Conservation (phyloP, 805 yeast species). For the Metschnikowia shivogae region DNA sequence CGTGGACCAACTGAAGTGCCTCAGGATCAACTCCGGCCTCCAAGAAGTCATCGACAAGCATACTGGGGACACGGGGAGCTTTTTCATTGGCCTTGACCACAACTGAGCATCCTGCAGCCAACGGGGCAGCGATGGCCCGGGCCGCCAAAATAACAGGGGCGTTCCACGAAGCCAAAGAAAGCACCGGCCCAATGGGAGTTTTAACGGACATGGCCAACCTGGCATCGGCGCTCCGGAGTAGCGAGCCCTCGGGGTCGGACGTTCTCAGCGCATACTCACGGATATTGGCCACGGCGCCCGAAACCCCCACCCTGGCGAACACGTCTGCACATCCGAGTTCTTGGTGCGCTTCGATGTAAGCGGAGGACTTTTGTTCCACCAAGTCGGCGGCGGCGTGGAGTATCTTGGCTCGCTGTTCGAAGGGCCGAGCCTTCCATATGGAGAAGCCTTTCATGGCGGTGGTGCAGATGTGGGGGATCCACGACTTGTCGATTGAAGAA, state of each 20-base stretch:
- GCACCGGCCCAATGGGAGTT: conserved; percentile 44
- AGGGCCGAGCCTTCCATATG: conserved; percentile 21
- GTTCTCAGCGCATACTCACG: conserved; percentile 11
- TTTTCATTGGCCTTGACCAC: conserved; percentile 39
- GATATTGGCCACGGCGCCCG: conserved; percentile 9
- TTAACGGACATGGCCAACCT: conserved; percentile 28
- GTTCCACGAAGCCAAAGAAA: conserved; percentile 48
- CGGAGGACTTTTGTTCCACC: conserved; percentile 10
- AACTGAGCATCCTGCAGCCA: conserved; percentile 49
- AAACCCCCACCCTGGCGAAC: conserved; percentile 9
- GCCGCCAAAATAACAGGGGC: conserved; percentile 41
- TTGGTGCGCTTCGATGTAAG: conserved; percentile 10
- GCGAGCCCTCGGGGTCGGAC: conserved; percentile 17
- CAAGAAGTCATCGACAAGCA: conserved; percentile 29
- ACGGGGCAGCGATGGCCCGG: conserved; percentile 40
- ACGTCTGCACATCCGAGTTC: conserved; percentile 9
- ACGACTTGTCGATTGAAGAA: conserved; percentile 9
- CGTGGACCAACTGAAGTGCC: conserved; percentile 34
- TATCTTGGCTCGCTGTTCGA: conserved; percentile 18
- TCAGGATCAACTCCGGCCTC: conserved; percentile 38
- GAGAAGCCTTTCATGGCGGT: conserved; percentile 24
- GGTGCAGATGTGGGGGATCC: conserved; percentile 15
- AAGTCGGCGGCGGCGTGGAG: conserved; percentile 18
- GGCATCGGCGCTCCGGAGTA: conserved; percentile 10
- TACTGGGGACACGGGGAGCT: conserved; percentile 30